Percentiles rank a stretch among this genome's conserved stretches.
These are phyloP conservation scores for Diaporthe australafricana DNA, from an alignment of 2,329 filamentous ascomycete species.

Conservation along the genomic window DNA sequence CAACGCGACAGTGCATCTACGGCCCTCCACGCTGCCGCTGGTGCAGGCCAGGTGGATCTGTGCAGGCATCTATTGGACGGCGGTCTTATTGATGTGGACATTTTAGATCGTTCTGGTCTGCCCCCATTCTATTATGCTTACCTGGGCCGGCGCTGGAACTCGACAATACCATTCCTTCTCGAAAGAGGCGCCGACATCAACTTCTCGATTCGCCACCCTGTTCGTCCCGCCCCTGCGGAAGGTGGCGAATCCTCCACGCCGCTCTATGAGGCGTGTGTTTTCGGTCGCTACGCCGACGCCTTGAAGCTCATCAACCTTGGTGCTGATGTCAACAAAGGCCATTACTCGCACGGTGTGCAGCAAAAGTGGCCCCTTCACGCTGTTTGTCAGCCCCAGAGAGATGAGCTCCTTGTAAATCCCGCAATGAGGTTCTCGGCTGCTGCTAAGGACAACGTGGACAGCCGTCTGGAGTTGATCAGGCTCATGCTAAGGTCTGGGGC, in stretches of 20 bases:
- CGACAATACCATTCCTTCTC: slow-evolving; percentile 42
- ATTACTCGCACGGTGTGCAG: background rate
- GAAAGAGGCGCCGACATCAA: slow-evolving; percentile 44
- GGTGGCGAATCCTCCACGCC: background rate
- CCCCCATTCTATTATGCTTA: slow-evolving; percentile 46
- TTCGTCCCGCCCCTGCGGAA: background rate
- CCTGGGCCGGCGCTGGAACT: slow-evolving; percentile 40
- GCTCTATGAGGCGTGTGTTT: slow-evolving; percentile 15
- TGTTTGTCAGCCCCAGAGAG: background rate
- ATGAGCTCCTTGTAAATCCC: background rate
- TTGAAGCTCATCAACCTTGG: slow-evolving; percentile 23
- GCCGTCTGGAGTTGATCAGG: slow-evolving; percentile 16
- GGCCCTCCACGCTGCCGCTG: slow-evolving; percentile 45
- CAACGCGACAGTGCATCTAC: slow-evolving; percentile 35
- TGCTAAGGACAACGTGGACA: background rate
- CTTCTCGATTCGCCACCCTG: background rate
- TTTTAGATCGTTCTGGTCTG: slow-evolving; percentile 39
- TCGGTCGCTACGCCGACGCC: slow-evolving; percentile 24
- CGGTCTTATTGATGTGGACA: slow-evolving; percentile 40
- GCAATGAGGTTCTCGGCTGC: background rate
- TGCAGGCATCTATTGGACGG: slow-evolving; percentile 40
- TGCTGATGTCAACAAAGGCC: slow-evolving; percentile 28
- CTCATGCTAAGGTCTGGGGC: slow-evolving; percentile 3
- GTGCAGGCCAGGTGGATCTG: slow-evolving; percentile 39
- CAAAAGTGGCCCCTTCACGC: slow-evolving; percentile 15